Conservation (phyloP, 441 rosid genomes). For the Adansonia gregorii region DNA sequence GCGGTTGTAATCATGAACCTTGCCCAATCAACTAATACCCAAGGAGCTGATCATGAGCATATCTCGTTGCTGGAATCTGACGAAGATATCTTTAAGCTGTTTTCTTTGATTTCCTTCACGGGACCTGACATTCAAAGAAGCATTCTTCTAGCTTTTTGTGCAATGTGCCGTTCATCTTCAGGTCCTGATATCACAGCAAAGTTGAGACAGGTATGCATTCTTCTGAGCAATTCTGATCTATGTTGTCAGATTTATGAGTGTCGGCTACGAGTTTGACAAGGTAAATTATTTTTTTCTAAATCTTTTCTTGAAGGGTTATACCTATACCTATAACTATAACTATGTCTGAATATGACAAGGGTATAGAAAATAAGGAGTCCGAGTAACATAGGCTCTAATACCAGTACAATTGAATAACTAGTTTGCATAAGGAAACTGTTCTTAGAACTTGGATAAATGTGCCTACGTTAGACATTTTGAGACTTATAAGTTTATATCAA, state of each 20-base stretch:
- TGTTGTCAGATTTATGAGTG: neutral
- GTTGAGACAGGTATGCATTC: constrained; percentile 44
- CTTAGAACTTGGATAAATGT: neutral
- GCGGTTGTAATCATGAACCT: constrained; percentile 44
- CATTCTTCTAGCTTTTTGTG: constrained; percentile 43
- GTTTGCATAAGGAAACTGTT: neutral
- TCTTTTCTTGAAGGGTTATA: neutral
- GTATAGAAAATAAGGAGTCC: no score
- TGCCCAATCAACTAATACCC: constrained; percentile 35
- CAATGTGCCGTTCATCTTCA: constrained; percentile 38
- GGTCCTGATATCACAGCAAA: constrained; percentile 37
- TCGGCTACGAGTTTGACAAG: neutral
- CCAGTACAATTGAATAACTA: neutral
- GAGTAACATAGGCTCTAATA: no score
- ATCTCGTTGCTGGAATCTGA: constrained; percentile 41
- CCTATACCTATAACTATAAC: neutral
- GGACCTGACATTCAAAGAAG: constrained; percentile 42
- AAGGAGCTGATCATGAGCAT: constrained; percentile 27
- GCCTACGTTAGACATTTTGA: neutral
- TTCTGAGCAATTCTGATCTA: constrained; percentile 2
- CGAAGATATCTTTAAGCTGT: constrained; percentile 43
- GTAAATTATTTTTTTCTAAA: neutral
- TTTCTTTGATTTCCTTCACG: constrained; percentile 41
- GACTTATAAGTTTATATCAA: constrained; percentile 15
- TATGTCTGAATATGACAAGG: constrained; percentile 1